Evolutionary conservation across 2,329 filamentous ascomycete species (phyloP).

Genomic region (Dothideomycetes sp.): DNA sequence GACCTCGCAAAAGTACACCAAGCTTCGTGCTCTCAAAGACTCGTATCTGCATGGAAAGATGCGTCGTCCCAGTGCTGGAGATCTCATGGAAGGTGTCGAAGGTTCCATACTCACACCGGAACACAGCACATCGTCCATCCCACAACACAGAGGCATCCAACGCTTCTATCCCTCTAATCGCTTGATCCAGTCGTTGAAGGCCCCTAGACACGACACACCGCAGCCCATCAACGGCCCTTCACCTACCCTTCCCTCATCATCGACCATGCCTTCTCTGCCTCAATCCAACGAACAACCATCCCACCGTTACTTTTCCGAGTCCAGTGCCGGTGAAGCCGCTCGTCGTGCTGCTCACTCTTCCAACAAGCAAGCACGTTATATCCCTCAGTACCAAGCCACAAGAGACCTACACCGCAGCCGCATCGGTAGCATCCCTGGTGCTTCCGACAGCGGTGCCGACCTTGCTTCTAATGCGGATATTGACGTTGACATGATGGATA

Average conservation of each 20-base stretch:
- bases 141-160: conserved; percentile 11
- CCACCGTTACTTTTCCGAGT: conserved; percentile 9
- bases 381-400: conserved; percentile 14
- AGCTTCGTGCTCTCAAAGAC: conserved; percentile 1
- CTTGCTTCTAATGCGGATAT: conserved; percentile 27
- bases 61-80: conserved; percentile 11
- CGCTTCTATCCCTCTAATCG: conserved; percentile 4
- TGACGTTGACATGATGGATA: conserved; percentile 20
- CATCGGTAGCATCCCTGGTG: conserved; percentile 19
- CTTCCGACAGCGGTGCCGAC: conserved; percentile 30
- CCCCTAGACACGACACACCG: conserved; percentile 16
- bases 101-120: conserved; percentile 10
- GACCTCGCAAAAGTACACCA: conserved; percentile 15
- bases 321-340: conserved; percentile 13
- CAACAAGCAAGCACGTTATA: conserved; percentile 7
- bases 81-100: conserved; percentile 17
- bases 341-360: conserved; percentile 14
- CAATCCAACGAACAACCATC: conserved; percentile 9
- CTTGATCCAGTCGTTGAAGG: conserved; percentile 13
- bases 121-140: conserved; percentile 6
- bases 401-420: conserved; percentile 13
- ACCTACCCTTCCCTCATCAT: conserved; percentile 10
- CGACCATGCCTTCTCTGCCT: conserved; percentile 14
- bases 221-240: conserved; percentile 15
- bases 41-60: conserved; percentile 2